Evolutionary conservation across 225 moss, liverwort and hornwort species (phyloP).

Genomic region (Polytrichum commune): DNA sequence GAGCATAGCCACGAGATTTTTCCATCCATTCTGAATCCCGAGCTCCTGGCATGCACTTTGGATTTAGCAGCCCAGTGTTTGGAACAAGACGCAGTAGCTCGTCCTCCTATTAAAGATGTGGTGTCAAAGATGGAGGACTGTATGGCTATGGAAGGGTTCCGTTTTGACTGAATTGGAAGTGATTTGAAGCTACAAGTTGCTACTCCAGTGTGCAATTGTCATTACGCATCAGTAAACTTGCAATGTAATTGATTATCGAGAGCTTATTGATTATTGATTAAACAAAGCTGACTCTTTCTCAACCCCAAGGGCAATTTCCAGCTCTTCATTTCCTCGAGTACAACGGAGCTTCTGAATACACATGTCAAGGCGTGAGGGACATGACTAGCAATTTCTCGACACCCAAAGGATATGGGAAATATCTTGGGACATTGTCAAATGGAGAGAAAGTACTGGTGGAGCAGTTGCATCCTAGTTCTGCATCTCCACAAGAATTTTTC

Average conservation of each 20-base stretch:
- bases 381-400: background rate
- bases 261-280: too few relatives aligned
- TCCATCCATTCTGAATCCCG: constrained; percentile 95
- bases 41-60: constrained; percentile 19
- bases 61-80: constrained; percentile 78
- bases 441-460: background rate
- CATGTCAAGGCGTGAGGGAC: background rate
- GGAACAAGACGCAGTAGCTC: constrained; percentile 89
- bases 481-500: background rate
- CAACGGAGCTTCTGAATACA: background rate
- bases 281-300: background rate
- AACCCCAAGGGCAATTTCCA: background rate
- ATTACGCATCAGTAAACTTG: too few relatives aligned
- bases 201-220: too few relatives aligned
- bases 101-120: constrained; percentile 92
- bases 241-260: too few relatives aligned
- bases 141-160: too few relatives aligned
- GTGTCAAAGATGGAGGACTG: constrained; percentile 1
- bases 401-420: background rate
- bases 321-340: background rate
- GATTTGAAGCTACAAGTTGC: too few relatives aligned
- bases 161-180: too few relatives aligned
- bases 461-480: background rate
- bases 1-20: constrained; percentile 82
- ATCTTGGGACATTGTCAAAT: background rate